Evolutionary conservation across 495 filamentous ascomycete species (phyloP).

Genomic region (Podospora anserina): DNA sequence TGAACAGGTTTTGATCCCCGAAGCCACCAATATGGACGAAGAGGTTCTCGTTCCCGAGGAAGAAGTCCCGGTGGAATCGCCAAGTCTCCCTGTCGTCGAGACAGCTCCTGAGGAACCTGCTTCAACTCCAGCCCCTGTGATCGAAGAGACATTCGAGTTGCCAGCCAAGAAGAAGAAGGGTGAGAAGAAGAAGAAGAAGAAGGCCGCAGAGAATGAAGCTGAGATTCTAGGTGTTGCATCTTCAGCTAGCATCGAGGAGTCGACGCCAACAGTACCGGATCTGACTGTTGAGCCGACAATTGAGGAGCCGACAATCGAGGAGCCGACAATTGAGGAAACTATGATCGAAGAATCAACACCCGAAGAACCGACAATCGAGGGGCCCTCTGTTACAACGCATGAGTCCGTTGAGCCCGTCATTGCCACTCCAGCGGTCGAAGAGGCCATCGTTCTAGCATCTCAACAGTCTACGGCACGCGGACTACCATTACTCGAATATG

Average conservation of each 20-base stretch:
- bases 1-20: too few relatives aligned
- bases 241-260: background rate
- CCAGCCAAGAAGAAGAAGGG: background rate
- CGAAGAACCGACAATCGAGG: background rate
- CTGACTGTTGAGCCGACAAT: background rate
- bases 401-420: background rate
- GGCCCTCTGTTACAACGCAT: background rate
- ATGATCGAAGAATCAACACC: background rate
- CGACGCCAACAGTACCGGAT: background rate
- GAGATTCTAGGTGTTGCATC: background rate
- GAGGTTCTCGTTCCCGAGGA: background rate
- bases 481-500: background rate
- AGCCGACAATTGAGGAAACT: background rate
- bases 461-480: background rate
- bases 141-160: background rate
- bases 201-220: background rate
- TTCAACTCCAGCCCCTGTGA: background rate
- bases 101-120: background rate
- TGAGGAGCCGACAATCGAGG: background rate
- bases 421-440: background rate
- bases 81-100: background rate
- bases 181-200: background rate
- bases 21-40: background rate
- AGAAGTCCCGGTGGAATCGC: background rate
- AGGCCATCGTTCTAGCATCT: background rate